A percentile compares a stretch with the other conserved stretches of the same genome.
phyloP scores from a whole-genome alignment of 352 stramenopile species.

The Phytophthora citrophthora region DNA sequence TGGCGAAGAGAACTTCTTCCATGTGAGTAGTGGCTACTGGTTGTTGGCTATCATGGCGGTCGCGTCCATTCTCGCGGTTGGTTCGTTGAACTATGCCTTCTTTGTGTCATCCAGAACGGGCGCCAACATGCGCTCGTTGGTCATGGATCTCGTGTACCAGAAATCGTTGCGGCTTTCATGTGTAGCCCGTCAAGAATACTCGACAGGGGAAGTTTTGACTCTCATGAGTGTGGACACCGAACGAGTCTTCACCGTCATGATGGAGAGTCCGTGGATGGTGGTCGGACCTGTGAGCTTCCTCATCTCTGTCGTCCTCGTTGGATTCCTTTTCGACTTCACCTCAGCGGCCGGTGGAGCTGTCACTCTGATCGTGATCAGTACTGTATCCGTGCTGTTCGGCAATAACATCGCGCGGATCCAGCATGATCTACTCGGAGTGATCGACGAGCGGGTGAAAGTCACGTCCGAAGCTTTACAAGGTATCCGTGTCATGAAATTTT shows the following conservation, averaged over 20 bases:
- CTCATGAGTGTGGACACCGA: slow-evolving; percentile 24
- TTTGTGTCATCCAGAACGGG: slow-evolving; percentile 29
- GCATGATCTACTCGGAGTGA: slow-evolving; percentile 25
- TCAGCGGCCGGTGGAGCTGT: slow-evolving; percentile 4
- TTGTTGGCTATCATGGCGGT: slow-evolving; percentile 18
- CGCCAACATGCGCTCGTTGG: slow-evolving; percentile 30
- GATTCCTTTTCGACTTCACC: slow-evolving; percentile 18
- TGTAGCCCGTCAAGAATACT: slow-evolving; percentile 35
- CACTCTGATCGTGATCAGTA: slow-evolving; percentile 16
- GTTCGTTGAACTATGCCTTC: slow-evolving; percentile 29
- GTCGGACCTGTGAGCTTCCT: slow-evolving; percentile 22
- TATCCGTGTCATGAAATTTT: slow-evolving; percentile 90
- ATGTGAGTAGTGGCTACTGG: slow-evolving; percentile 20
- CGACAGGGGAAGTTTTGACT: slow-evolving; percentile 32
- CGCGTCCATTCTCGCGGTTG: slow-evolving; percentile 21
- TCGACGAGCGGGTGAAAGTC: slow-evolving; percentile 86
- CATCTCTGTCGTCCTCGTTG: slow-evolving; percentile 26
- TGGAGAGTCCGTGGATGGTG: slow-evolving; percentile 22
- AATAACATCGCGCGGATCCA: slow-evolving; percentile 8
- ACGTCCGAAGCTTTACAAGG: slow-evolving; percentile 91
- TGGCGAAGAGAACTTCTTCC: slow-evolving; percentile 19
- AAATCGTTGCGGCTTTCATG: slow-evolving; percentile 69
- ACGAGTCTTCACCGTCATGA: slow-evolving; percentile 30
- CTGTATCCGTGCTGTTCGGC: slow-evolving; percentile 2
- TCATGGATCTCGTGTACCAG: slow-evolving; percentile 39